Percentiles rank a stretch among this genome's conserved stretches.
These are phyloP conservation scores for Suzukiozyma palmioleophila DNA, from an alignment of 1,139 yeast species.

Conservation along the genomic window DNA sequence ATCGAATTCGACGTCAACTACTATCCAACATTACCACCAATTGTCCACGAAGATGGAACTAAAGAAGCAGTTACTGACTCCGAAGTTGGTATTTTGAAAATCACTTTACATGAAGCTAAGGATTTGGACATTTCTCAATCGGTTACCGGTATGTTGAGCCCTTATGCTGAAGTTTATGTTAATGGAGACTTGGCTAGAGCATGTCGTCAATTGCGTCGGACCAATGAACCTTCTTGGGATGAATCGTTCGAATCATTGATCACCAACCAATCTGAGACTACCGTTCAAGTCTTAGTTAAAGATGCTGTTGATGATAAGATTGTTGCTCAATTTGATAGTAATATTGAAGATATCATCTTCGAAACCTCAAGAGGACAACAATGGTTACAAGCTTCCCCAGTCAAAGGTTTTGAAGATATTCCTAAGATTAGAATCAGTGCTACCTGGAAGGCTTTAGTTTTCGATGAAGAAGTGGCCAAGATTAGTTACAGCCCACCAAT, in stretches of 20 bases:
- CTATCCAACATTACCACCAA: constrained; percentile 53
- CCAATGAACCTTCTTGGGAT: constrained; percentile 72
- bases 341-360: constrained; percentile 51
- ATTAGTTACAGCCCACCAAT: constrained; percentile 51
- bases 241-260: constrained; percentile 57
- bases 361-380: constrained; percentile 51
- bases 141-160: constrained; percentile 65
- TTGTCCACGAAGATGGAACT: constrained; percentile 46
- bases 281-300: constrained; percentile 50
- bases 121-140: constrained; percentile 63
- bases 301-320: constrained; percentile 49
- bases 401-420: constrained; percentile 25
- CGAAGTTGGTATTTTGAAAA: constrained; percentile 67
- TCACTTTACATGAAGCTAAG: constrained; percentile 68
- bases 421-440: constrained; percentile 54
- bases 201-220: constrained; percentile 59
- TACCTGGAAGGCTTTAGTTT: constrained; percentile 67
- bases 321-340: constrained; percentile 52
- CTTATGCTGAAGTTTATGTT: constrained; percentile 62
- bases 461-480: constrained; percentile 45
- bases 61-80: constrained; percentile 47
- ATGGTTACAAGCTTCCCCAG: constrained; percentile 44
- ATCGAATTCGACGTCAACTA: constrained; percentile 60
- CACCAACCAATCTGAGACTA: constrained; percentile 54
- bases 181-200: constrained; percentile 50